These are phyloP conservation scores for Rhododendron simsii DNA, from an alignment of 148 eudicot genomes.

Conservation along the genomic window DNA sequence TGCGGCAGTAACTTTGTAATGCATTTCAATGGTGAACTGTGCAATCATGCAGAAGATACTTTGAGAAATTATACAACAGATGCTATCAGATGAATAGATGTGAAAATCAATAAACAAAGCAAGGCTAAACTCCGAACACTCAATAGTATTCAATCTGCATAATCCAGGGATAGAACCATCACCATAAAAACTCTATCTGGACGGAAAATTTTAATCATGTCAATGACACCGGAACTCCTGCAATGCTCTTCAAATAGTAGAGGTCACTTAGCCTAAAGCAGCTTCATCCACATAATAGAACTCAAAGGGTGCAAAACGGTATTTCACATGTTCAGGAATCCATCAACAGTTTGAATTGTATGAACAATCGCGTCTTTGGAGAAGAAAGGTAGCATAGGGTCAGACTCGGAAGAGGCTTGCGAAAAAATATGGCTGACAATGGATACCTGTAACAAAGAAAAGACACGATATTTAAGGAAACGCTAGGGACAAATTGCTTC, in stretches of 20 bases:
- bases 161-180: conserved; percentile 12
- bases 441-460: conserved; percentile 52
- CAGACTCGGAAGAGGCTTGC: conserved; percentile 59
- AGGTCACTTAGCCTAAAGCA: conserved; percentile 6
- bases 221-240: conserved; percentile 49
- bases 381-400: conserved; percentile 63
- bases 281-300: conserved; percentile 1
- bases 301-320: conserved; percentile 9
- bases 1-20: conserved; percentile 83
- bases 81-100: not conserved
- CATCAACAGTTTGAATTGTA: conserved; percentile 85
- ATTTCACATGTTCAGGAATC: conserved; percentile 73
- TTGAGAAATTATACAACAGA: not conserved
- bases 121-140: not conserved
- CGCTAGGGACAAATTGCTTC: not conserved
- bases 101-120: not conserved
- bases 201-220: conserved; percentile 84
- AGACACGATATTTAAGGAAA: not conserved
- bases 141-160: not conserved
- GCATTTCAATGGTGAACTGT: conserved; percentile 86
- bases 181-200: conserved; percentile 97
- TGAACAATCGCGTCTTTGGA: conserved; percentile 48
- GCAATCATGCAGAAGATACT: conserved; percentile 13
- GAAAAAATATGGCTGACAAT: conserved; percentile 72
- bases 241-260: conserved; percentile 32